Percentiles rank a stretch among this genome's conserved stretches.
These are phyloP conservation scores for Heliosperma pusillum DNA, from an alignment of 148 eudicot species.

Conservation along the genomic window DNA sequence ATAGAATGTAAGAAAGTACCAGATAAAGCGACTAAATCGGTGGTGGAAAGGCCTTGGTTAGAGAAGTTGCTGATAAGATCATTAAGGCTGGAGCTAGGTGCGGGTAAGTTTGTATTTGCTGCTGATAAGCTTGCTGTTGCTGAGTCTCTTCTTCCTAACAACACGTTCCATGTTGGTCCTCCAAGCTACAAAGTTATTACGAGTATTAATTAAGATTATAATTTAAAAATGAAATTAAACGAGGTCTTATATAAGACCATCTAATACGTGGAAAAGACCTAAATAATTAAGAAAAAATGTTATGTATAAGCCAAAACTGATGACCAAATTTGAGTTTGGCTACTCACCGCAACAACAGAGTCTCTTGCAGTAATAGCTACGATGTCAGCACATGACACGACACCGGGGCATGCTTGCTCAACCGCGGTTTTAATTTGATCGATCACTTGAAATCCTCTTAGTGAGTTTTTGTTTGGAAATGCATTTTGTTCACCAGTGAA, in stretches of 20 bases:
- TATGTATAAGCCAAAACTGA: no score
- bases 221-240: no score
- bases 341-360: constrained; percentile 32
- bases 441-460: constrained; percentile 41
- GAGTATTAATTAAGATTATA: neutral
- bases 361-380: constrained; percentile 46
- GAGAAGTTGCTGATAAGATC: constrained; percentile 34
- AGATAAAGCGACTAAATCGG: constrained; percentile 45
- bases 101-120: constrained; percentile 36
- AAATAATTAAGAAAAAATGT: no score
- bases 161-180: constrained; percentile 41
- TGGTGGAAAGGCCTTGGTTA: constrained; percentile 33
- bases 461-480: constrained; percentile 29
- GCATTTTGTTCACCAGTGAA: constrained; percentile 43
- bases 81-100: constrained; percentile 32
- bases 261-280: no score
- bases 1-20: constrained; percentile 25
- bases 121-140: constrained; percentile 26
- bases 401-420: constrained; percentile 36
- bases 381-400: constrained; percentile 52
- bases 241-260: neutral
- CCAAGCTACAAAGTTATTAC: constrained; percentile 31
- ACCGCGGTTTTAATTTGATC: constrained; percentile 35
- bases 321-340: neutral
- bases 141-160: constrained; percentile 44